Percentiles rank a stretch among this genome's conserved stretches.
Evolutionary conservation across 768 basidiomycete genomes (phyloP).

Genomic region (Russula brevipes): DNA sequence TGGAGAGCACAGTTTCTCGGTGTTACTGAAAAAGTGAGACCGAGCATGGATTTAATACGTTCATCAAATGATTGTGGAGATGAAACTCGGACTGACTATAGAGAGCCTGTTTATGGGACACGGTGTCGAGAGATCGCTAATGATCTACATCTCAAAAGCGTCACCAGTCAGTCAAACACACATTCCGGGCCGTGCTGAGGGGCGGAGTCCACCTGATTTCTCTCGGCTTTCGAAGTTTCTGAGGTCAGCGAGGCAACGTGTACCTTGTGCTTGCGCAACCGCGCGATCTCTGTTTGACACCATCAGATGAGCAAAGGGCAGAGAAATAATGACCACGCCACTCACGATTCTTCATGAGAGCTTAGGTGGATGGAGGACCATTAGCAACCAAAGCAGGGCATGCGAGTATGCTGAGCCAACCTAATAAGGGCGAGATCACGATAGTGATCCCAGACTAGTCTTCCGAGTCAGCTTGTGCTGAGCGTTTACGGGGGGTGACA

Average conservation of each 20-base stretch:
- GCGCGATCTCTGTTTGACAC: constrained; percentile 51
- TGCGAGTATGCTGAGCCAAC: constrained; percentile 35
- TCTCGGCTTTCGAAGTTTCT: constrained; percentile 53
- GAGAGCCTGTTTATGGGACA: constrained; percentile 51
- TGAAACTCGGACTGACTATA: constrained; percentile 51
- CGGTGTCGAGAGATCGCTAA: constrained; percentile 54
- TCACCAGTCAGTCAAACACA: not conserved
- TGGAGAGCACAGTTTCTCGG: constrained; percentile 63
- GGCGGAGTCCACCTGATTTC: constrained; percentile 41
- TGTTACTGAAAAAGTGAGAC: constrained; percentile 45
- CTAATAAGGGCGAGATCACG: constrained; percentile 71
- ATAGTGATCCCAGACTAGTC: constrained; percentile 57
- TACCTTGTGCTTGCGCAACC: constrained; percentile 50
- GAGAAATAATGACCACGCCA: not conserved
- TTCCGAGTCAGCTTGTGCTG: not conserved
- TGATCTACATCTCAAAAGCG: constrained; percentile 41
- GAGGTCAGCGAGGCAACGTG: constrained; percentile 60
- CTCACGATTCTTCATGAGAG: constrained; percentile 79
- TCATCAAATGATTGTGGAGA: not conserved
- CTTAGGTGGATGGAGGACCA: constrained; percentile 33
- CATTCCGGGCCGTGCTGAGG: too few species aligned
- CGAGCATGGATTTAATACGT: not conserved
- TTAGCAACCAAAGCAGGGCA: not conserved
- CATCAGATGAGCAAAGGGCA: not conserved
- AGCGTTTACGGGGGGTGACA: constrained; percentile 6